Evolutionary conservation across 2,329 filamentous ascomycete genomes (phyloP).

Genomic region (Neopestalotiopsis rosae): DNA sequence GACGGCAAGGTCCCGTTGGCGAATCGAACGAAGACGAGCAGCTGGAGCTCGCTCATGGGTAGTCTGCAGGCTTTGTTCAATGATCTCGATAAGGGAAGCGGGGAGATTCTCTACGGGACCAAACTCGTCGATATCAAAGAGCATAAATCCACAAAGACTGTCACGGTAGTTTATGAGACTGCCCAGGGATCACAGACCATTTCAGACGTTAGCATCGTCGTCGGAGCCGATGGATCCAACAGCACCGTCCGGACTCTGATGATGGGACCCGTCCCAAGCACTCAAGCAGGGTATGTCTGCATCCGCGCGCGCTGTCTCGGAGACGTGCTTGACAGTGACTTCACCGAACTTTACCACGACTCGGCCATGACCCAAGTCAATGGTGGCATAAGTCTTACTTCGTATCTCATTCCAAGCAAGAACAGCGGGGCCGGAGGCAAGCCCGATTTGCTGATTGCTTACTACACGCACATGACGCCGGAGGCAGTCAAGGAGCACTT

Average conservation of each 20-base stretch:
- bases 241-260: neutral
- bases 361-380: neutral
- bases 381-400: neutral
- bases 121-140: neutral
- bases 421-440: neutral
- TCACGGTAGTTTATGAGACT: neutral
- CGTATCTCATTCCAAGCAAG: neutral
- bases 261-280: neutral
- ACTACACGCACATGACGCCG: neutral
- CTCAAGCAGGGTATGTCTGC: neutral
- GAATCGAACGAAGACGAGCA: neutral
- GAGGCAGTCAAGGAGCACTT: neutral
- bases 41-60: neutral
- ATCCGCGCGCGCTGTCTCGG: neutral
- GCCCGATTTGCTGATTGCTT: neutral
- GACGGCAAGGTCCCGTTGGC: neutral
- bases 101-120: neutral
- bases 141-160: neutral
- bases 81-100: neutral
- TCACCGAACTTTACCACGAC: neutral
- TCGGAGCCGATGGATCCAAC: neutral
- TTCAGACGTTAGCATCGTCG: neutral
- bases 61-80: neutral
- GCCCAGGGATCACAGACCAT: neutral
- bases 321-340: neutral